Base-by-base conservation (phyloP, 495 filamentous ascomycete species). In the Cryomyces minteri region DNA sequence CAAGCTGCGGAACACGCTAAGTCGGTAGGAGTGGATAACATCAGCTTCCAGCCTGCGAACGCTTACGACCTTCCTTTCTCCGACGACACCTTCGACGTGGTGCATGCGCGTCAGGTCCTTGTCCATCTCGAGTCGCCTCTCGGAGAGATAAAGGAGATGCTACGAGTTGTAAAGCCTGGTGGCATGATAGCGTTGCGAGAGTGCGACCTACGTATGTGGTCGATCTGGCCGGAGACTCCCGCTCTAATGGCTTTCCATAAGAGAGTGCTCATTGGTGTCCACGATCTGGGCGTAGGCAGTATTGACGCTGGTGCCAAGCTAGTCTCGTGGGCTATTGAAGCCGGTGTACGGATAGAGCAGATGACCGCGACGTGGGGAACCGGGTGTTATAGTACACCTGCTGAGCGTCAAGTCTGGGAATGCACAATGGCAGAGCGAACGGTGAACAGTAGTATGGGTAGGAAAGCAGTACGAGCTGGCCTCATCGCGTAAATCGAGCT, bases 51-150 rank as follows among this genome's bases (percentile, higher is more conserved):
- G 7, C 25, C n/a, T 8, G 43, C 6, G 3, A 43, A 50, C 36
- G 48, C 38, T 37, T 12, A 31, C 31, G 14, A 48, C 6, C 40
- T 46, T 4, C 28, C 14, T 4, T 75, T 63, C 39, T 40, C 46
- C 6, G 69, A 74, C 49, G 58, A 54, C 5, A 61, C 58, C 0
- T 80, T 79, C 47, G 76, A 80, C 50, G 51, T 78, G 1, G 69
- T 78, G 6, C 67, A 66, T 45, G 59, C 57, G 42, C 69, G 72
- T 43, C 74, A 78, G 51, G 61, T 74, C 10, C 56, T 78, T 4
- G 56, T 66, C 28, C 73, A 80, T 53, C 48, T 76, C 3, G 52
- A 50, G 1, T 54, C 67, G 36, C 67, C 67, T 0, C 49, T 66
- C 1, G 52, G 52, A 8, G 62, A 65, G 5, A 46, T 76, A 28